Conservation (phyloP, 345 rosid species). For the Pistacia atlantica region DNA sequence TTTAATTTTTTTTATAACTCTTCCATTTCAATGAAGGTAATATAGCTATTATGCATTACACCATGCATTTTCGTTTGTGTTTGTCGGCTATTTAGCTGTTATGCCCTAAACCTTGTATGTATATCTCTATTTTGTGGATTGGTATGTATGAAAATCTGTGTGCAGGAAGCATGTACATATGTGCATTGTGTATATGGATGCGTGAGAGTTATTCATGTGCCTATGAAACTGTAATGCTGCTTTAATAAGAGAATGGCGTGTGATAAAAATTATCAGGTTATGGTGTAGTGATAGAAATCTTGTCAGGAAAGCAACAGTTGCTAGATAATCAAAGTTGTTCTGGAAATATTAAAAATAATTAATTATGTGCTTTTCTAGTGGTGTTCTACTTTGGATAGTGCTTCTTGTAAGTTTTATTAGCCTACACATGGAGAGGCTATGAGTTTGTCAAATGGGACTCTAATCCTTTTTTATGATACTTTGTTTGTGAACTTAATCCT, state of each 20-base stretch:
- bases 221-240: neutral
- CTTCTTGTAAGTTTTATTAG: neutral
- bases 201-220: neutral
- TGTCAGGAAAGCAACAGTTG: neutral
- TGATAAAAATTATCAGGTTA: neutral
- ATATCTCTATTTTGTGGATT: neutral
- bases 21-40: neutral
- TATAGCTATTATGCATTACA: neutral
- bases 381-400: neutral
- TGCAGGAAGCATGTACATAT: neutral
- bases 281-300: neutral
- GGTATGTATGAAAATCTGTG: neutral
- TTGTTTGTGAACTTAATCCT: neutral
- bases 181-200: neutral
- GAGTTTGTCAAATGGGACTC: neutral
- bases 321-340: conserved; percentile 1
- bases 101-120: neutral
- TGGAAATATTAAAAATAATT: neutral
- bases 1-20: neutral
- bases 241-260: neutral
- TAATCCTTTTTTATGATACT: neutral
- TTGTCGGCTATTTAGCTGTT: neutral
- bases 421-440: neutral
- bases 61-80: neutral
- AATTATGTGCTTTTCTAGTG: neutral